phyloP scores from a whole-genome alignment of 2,329 filamentous ascomycete species.

The Venturia carpophila region DNA sequence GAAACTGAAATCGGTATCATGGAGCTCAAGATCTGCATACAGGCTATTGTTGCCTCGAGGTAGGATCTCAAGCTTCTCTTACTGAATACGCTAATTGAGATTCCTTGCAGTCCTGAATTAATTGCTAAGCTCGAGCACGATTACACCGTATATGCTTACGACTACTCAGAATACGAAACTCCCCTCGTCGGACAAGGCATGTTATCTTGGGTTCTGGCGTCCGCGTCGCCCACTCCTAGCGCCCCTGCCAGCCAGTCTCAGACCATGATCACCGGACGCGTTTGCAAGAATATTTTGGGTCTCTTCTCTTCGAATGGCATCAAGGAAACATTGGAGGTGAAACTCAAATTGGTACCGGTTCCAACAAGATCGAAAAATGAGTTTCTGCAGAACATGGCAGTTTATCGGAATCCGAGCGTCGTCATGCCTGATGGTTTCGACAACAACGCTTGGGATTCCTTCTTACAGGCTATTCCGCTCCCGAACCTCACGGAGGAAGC shows the following conservation, averaged over 20 bases:
- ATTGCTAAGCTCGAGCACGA: constrained; percentile 65
- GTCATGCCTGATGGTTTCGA: constrained; percentile 56
- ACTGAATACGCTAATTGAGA: background rate
- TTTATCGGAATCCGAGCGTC: constrained; percentile 51
- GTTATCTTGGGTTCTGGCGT: constrained; percentile 72
- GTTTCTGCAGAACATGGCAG: constrained; percentile 54
- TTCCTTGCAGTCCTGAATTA: constrained; percentile 68
- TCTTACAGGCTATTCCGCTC: constrained; percentile 45
- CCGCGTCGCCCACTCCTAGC: constrained; percentile 48
- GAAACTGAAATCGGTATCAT: constrained; percentile 80
- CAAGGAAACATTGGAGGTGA: constrained; percentile 88
- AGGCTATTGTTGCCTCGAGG: constrained; percentile 64
- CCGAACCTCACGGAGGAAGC: background rate
- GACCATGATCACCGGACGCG: constrained; percentile 75
- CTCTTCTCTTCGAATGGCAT: constrained; percentile 64
- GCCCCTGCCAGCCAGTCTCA: constrained; percentile 54
- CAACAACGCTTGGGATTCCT: constrained; percentile 67
- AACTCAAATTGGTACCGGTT: constrained; percentile 74
- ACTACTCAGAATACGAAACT: constrained; percentile 90
- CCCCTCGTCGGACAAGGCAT: constrained; percentile 93
- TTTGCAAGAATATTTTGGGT: constrained; percentile 77
- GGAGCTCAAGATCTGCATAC: constrained; percentile 77
- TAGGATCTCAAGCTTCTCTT: constrained; percentile 28
- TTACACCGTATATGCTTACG: constrained; percentile 94
- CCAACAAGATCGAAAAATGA: constrained; percentile 55